A percentile compares a stretch with the other conserved stretches of the same genome.
Evolutionary conservation across 2,329 filamentous ascomycete species (phyloP).

Genomic region (Fonsecaea erecta): DNA sequence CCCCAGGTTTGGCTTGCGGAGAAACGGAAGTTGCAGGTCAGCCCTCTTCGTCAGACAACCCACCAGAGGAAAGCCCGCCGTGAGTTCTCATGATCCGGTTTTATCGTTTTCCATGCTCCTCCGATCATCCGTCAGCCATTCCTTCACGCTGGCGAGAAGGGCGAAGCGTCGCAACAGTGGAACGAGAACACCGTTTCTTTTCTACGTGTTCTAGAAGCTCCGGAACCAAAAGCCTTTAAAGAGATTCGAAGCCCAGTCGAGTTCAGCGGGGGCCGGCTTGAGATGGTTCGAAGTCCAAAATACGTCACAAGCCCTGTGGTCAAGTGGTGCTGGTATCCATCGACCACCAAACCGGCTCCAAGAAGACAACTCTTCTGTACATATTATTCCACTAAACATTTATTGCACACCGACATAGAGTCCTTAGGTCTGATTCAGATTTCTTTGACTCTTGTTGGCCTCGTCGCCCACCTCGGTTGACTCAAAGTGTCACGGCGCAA

Average conservation of each 20-base stretch:
- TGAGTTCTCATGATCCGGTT: neutral
- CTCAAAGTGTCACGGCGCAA: constrained; percentile 9
- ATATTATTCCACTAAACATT: neutral
- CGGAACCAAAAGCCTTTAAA: constrained; percentile 1
- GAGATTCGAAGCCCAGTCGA: neutral
- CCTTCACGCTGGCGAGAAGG: constrained; percentile 16
- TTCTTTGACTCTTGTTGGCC: constrained; percentile 7
- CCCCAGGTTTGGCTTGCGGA: constrained; percentile 28
- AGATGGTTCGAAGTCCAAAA: neutral
- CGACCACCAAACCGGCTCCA: neutral
- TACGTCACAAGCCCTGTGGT: constrained; percentile 17
- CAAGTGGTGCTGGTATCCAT: constrained; percentile 12
- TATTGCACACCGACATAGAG: neutral
- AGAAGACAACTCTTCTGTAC: neutral
- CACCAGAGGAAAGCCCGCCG: neutral
- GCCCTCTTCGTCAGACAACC: neutral
- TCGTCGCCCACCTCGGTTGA: constrained; percentile 8
- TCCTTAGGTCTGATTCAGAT: constrained; percentile 4
- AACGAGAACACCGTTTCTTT: constrained; percentile 13
- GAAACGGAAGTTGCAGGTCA: constrained; percentile 29
- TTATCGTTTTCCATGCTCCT: constrained; percentile 6
- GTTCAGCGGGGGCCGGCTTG: neutral
- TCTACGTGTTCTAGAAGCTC: constrained; percentile 11
- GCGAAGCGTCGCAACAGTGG: constrained; percentile 6
- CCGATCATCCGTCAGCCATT: constrained; percentile 26